These are phyloP conservation scores for Macrophomina phaseolina DNA, from an alignment of 2,329 filamentous ascomycete species.

Conservation along the genomic window DNA sequence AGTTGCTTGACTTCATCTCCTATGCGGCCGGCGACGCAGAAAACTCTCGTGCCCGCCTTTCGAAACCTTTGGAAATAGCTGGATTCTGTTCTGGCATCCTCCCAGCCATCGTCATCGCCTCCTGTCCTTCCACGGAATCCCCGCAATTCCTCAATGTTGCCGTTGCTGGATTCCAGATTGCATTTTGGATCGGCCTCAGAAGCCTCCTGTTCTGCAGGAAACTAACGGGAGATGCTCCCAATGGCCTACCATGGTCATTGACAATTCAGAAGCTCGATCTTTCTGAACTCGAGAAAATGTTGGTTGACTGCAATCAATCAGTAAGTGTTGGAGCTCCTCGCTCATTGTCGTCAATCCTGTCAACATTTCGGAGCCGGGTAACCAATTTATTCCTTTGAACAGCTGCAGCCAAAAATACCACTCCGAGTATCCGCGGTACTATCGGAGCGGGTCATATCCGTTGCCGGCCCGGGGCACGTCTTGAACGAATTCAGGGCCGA, in stretches of 20 bases:
- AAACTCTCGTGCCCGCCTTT: background rate
- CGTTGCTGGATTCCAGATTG: constrained; percentile 13
- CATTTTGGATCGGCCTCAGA: constrained; percentile 27
- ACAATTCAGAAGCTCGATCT: background rate
- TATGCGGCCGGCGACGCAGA: background rate
- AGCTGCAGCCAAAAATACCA: background rate
- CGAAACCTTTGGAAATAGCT: background rate
- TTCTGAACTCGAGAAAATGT: background rate
- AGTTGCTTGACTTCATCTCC: background rate
- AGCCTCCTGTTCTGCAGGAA: constrained; percentile 3
- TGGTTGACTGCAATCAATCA: background rate
- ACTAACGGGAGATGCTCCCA: background rate
- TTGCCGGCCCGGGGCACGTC: background rate
- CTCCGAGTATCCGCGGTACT: background rate
- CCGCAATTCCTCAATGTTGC: constrained; percentile 12
- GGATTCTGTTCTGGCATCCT: constrained; percentile 29
- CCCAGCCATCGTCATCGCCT: constrained; percentile 16
- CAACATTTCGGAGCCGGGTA: too few relatives aligned
- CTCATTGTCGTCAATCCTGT: too few relatives aligned
- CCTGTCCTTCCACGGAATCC: background rate
- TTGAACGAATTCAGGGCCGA: background rate
- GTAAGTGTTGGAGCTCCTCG: background rate
- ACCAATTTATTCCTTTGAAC: background rate
- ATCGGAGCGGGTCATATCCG: background rate
- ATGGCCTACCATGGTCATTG: background rate